These are phyloP conservation scores for Neospora caninum DNA, from an alignment of 169 alveolate genomes.

Conservation along the genomic window DNA sequence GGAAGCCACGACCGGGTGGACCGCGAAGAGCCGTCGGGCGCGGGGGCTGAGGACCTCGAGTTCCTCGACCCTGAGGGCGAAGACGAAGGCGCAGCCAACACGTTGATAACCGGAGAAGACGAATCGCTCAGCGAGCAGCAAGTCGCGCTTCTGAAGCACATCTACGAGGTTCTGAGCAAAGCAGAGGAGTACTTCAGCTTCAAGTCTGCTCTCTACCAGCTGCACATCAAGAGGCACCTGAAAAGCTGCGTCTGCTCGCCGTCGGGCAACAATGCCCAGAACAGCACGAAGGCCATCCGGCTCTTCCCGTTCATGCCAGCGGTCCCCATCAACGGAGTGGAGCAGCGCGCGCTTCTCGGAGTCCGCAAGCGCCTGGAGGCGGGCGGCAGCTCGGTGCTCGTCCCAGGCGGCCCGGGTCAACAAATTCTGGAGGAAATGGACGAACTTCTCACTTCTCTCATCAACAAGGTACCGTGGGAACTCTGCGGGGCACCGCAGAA, in stretches of 20 bases:
- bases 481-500: too few relatives aligned
- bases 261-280: neutral
- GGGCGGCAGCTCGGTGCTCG: neutral
- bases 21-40: too few relatives aligned
- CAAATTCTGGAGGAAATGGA: neutral
- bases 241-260: neutral
- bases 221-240: slow-evolving; percentile 16
- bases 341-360: slow-evolving; percentile 11
- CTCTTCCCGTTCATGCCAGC: slow-evolving; percentile 21
- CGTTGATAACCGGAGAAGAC: neutral
- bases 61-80: neutral
- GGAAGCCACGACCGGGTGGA: too few relatives aligned
- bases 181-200: slow-evolving; percentile 30
- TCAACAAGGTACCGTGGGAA: neutral
- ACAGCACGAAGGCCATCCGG: neutral
- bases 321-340: slow-evolving; percentile 12
- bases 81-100: neutral
- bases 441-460: slow-evolving; percentile 22
- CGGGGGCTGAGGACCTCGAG: neutral
- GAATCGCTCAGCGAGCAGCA: neutral
- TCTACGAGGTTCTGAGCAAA: neutral
- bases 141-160: neutral
- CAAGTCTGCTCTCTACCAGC: slow-evolving; percentile 33
- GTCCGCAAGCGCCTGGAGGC: slow-evolving; percentile 27
- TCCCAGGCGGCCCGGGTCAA: neutral